Base-by-base conservation (phyloP, 352 stramenopile species). In the Phytophthora pisi region DNA sequence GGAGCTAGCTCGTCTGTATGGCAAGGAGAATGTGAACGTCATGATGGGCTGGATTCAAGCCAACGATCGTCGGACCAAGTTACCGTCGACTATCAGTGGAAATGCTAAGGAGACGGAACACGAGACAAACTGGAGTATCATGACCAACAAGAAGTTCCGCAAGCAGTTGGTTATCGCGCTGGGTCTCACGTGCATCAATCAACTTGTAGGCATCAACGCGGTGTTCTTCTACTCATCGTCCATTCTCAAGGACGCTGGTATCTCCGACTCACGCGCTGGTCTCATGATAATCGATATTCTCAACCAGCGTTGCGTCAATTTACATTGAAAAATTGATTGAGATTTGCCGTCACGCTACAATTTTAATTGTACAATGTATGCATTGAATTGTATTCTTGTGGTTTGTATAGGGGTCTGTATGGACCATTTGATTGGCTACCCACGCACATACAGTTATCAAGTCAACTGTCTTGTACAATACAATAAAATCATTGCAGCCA, bases 191-290 rank as follows among this genome's bases (percentile, higher is more conserved):
- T 73, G 74, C 15, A 68, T 75, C n/a, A 80, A 88, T 52, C 82
- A 89, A 52, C 72, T 91, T 38, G 82, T 80, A 4, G 82, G 79
- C 13, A 83, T 91, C 64, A 91, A 86, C 56, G 80, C 78, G 24
- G 77, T 89, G 13, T 88, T 88, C 67, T 81, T 82, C 63, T 90
- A 90, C 64, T 88, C 79, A 51, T 85, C 75, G 20, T 72, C 66
- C 4, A 78, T 90, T 24, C 79, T 90, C 42, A 86, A 74, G 31
- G 68, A 79, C 36, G 79, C 79, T 9, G 82, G 82, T 0, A 76
- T 90, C 52, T 49, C 50, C 1, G 79, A 90, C 55, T 70, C 71
- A 15, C 82, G 82, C 23, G 30, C 75, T 6, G 82, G 79, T 15
- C 81, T 74, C n/a, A 58, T 86, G 34, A 83, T 90, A 49, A 75